These are phyloP conservation scores for Malassezia vespertilionis DNA, from an alignment of 1,284 basidiomycete species.

Conservation along the genomic window DNA sequence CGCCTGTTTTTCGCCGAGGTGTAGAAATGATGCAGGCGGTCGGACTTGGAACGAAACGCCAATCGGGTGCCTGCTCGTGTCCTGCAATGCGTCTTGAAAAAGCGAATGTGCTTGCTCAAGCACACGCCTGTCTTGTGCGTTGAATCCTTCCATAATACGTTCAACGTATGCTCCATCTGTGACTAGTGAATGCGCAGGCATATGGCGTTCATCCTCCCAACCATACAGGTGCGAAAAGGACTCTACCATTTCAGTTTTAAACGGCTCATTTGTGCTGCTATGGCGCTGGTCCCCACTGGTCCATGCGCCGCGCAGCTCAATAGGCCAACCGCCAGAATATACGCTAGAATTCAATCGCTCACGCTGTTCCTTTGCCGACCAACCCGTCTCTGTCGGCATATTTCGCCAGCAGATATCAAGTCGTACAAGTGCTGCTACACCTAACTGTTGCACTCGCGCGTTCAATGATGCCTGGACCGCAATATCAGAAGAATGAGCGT, in stretches of 20 bases:
- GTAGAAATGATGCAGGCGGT: conserved; percentile 3
- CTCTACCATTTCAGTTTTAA: conserved; percentile 6
- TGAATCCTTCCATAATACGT: conserved; percentile 9
- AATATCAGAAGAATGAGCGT: neutral
- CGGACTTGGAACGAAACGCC: conserved; percentile 2
- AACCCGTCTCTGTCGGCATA: neutral
- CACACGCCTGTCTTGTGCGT: neutral
- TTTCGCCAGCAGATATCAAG: conserved; percentile 8
- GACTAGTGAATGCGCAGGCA: neutral
- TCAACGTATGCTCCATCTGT: conserved; percentile 8
- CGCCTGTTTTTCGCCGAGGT: neutral
- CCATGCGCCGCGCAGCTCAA: conserved; percentile 31
- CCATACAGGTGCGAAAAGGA: conserved; percentile 10
- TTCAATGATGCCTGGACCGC: neutral
- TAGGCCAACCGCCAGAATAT: conserved; percentile 21
- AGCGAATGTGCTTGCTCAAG: neutral
- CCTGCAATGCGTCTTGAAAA: neutral
- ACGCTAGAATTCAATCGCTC: neutral
- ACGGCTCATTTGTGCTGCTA: conserved; percentile 1
- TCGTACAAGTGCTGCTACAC: neutral
- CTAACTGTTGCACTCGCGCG: neutral
- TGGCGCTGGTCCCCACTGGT: conserved; percentile 18
- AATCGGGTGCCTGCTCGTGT: too few species aligned
- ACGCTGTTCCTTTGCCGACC: too few species aligned
- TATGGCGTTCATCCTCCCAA: conserved; percentile 1